Evolutionary conservation across 306 rosid genomes (phyloP).

Genomic region (Argentina anserina): DNA sequence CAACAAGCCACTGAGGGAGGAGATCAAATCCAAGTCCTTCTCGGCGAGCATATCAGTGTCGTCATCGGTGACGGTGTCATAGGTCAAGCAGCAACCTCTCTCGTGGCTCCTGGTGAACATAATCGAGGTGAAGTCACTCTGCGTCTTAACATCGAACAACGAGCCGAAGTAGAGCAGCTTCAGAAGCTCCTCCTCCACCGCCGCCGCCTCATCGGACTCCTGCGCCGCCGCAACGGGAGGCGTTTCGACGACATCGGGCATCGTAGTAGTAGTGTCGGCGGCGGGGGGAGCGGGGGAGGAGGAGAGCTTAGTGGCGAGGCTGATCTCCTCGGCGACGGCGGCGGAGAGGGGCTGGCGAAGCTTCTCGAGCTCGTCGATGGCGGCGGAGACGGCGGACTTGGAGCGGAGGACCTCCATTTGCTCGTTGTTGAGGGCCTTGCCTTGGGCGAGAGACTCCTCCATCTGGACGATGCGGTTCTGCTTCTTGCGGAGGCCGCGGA

Average conservation of each 20-base stretch:
- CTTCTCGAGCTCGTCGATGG: conserved; percentile 89
- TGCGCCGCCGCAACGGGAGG: not conserved
- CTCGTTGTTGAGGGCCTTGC: conserved; percentile 71
- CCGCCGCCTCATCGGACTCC: not conserved
- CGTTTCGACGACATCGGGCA: not conserved
- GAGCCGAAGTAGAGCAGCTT: conserved; percentile 87
- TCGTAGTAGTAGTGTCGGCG: conserved; percentile 8
- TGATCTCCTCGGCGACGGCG: conserved; percentile 67
- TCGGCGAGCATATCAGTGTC: conserved; percentile 90
- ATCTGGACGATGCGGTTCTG: conserved; percentile 61
- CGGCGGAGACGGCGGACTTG: conserved; percentile 48
- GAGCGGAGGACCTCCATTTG: conserved; percentile 85
- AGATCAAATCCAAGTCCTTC: conserved; percentile 77
- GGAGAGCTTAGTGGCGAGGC: conserved; percentile 34
- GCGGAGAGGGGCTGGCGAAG: conserved; percentile 73
- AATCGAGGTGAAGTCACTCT: conserved; percentile 76
- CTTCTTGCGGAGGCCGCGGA: conserved; percentile 79
- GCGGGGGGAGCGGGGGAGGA: not conserved
- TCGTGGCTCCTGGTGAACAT: conserved; percentile 87
- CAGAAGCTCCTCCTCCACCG: conserved; percentile 56
- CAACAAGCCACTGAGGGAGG: conserved; percentile 56
- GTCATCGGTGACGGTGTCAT: conserved; percentile 91
- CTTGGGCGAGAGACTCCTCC: conserved; percentile 74
- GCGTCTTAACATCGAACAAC: conserved; percentile 79
- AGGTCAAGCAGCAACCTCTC: conserved; percentile 89